Percentiles rank a stretch among this genome's conserved stretches.
Conservation (phyloP, 2,329 filamentous ascomycete genomes). For the Emergomyces orientalis region DNA sequence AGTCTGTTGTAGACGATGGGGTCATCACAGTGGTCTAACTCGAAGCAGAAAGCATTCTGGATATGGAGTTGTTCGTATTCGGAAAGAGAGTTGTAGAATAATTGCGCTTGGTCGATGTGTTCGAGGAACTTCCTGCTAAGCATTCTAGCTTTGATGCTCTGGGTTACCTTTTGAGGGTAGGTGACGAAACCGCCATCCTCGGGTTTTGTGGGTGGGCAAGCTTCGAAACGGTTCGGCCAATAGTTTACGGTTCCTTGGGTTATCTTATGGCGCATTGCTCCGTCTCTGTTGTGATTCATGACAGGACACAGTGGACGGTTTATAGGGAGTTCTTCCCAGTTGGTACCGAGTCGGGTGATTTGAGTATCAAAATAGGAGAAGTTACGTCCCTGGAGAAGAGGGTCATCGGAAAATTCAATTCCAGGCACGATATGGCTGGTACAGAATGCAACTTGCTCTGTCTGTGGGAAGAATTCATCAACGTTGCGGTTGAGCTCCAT, state of each 20-base stretch:
- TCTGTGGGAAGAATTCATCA: constrained; percentile 74
- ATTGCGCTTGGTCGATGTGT: constrained; percentile 66
- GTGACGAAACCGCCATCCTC: constrained; percentile 61
- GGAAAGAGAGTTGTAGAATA: constrained; percentile 73
- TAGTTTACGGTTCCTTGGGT: constrained; percentile 66
- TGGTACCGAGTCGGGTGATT: constrained; percentile 59
- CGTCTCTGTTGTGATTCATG: constrained; percentile 69
- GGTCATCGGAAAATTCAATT: constrained; percentile 68
- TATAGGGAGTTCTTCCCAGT: constrained; percentile 69
- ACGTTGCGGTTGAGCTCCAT: constrained; percentile 69
- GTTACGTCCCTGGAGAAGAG: constrained; percentile 64
- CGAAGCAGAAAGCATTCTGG: constrained; percentile 53
- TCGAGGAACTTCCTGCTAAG: constrained; percentile 65
- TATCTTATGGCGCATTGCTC: constrained; percentile 62
- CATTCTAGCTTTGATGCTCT: constrained; percentile 57
- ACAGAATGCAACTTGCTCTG: constrained; percentile 75
- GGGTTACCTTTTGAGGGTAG: constrained; percentile 50
- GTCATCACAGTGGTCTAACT: constrained; percentile 75
- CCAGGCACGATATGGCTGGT: constrained; percentile 71
- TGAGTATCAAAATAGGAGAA: constrained; percentile 48
- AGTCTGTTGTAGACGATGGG: constrained; percentile 64
- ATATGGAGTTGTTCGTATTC: constrained; percentile 57
- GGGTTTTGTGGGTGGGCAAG: constrained; percentile 51
- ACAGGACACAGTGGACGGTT: constrained; percentile 66
- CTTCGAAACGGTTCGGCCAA: constrained; percentile 64